These are phyloP conservation scores for Moringa oleifera DNA, from an alignment of 345 rosid genomes.

Conservation along the genomic window DNA sequence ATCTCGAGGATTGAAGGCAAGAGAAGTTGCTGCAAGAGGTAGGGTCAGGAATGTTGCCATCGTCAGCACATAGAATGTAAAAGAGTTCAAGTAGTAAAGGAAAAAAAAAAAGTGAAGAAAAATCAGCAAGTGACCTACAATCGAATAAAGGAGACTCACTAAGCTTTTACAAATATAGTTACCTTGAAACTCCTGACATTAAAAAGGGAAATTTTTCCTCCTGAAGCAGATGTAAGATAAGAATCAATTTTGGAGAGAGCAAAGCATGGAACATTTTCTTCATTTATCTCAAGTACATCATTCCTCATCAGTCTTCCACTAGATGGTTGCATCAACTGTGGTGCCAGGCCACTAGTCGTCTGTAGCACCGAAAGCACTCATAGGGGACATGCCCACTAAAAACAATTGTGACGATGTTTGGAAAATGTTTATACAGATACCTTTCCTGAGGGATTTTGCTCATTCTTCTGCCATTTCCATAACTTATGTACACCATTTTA, in stretches of 20 bases:
- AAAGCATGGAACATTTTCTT: constrained; percentile 74
- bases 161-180: not conserved
- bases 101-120: not conserved
- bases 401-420: not conserved
- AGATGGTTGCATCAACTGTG: constrained; percentile 62
- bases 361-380: constrained; percentile 19
- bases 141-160: not conserved
- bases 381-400: constrained; percentile 2
- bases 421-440: constrained; percentile 15
- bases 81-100: not conserved
- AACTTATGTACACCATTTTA: constrained; percentile 53
- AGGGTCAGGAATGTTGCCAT: constrained; percentile 83
- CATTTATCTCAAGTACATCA: constrained; percentile 38
- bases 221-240: constrained; percentile 85
- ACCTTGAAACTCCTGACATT: constrained; percentile 94
- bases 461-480: constrained; percentile 65
- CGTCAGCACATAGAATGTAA: constrained; percentile 19
- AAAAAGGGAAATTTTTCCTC: constrained; percentile 80
- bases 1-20: constrained; percentile 87
- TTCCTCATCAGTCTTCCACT: constrained; percentile 62
- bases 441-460: constrained; percentile 50
- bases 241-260: constrained; percentile 90
- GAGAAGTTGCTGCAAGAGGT: constrained; percentile 77
- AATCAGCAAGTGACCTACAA: not conserved
- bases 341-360: constrained; percentile 49